Evolutionary conservation across 2,329 filamentous ascomycete genomes (phyloP), one percentile per base, ranked within the genome.

Genomic region (Monilinia laxa): DNA sequence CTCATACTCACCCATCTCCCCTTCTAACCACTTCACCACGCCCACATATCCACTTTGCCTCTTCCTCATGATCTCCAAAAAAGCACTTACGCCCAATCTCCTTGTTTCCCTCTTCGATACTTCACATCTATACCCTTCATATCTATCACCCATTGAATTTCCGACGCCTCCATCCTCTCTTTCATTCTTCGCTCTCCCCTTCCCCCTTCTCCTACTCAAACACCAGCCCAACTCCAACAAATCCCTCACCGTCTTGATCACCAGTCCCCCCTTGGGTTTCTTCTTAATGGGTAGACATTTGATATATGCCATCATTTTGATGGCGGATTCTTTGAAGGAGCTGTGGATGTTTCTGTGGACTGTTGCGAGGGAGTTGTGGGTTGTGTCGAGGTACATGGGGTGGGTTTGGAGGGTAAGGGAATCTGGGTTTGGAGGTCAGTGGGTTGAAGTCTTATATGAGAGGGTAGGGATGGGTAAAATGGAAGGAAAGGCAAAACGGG

Each of bases 401-500:
- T 95, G 90, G 62, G 93, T 88, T 76, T 96, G 92, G 63, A 95
- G 87, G 76, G 93, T 93, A 81, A 98, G 92, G 4, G 87, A 80
- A 73, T 83, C 84, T 86, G 62, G 25, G 35, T 67, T 40, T 6
- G 20, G 20, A 49, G 18, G 45, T 25, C n/a, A 16, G 35, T 59
- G 40, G 9, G 25, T 45, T 28, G 31, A n/a, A 9, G 23, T 59
- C 47, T 47, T 28, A n/a, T 25, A 59, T 40, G 49, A 35, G 12
- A 7, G 18, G 45, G 14, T 6, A 35, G 20, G 11, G 31, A n/a
- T 10, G 23, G 28, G 40, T 16, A n/a, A 12, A 28, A 18, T 18
- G 28, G 16, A 38, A 10, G 18, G 9, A 18, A n/a, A 47, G 18
- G 18, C 18, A 3, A 42, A 35, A 20, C 20, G 9, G 20, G 18